These are phyloP conservation scores for Hymenoscyphus salicellus DNA, from an alignment of 2,329 filamentous ascomycete genomes.

Conservation along the genomic window DNA sequence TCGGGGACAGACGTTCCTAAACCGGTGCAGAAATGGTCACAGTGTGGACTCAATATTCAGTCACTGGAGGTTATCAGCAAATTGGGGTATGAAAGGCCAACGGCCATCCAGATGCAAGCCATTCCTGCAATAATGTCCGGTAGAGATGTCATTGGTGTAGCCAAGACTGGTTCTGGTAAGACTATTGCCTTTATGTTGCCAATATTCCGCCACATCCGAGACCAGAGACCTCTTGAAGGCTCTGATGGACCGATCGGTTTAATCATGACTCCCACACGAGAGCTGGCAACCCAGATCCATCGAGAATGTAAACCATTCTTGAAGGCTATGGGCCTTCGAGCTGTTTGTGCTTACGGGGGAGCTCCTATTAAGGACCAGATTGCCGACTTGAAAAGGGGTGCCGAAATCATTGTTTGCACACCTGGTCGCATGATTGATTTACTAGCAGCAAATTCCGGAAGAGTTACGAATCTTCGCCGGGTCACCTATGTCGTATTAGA, in stretches of 20 bases:
- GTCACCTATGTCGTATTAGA: slow-evolving; percentile 95
- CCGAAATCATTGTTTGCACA: slow-evolving; percentile 92
- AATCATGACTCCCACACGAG: slow-evolving; percentile 91
- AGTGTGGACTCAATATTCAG: slow-evolving; percentile 84
- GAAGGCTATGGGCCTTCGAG: slow-evolving; percentile 78
- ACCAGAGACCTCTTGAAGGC: slow-evolving; percentile 77
- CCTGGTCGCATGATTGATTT: slow-evolving; percentile 95
- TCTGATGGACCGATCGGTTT: slow-evolving; percentile 84
- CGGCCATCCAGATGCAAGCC: slow-evolving; percentile 91
- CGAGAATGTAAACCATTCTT: slow-evolving; percentile 92
- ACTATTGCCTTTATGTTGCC: slow-evolving; percentile 92
- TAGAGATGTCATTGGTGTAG: slow-evolving; percentile 90
- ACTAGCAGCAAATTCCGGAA: slow-evolving; percentile 86
- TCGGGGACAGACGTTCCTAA: slow-evolving; percentile 84
- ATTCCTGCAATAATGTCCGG: slow-evolving; percentile 95
- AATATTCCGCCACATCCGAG: slow-evolving; percentile 97
- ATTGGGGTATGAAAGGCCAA: slow-evolving; percentile 83
- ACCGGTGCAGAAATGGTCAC: slow-evolving; percentile 94
- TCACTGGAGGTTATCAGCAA: slow-evolving; percentile 80
- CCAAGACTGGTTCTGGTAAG: slow-evolving; percentile 97
- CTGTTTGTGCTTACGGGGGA: slow-evolving; percentile 91
- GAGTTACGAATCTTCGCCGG: slow-evolving; percentile 84
- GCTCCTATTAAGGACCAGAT: slow-evolving; percentile 97
- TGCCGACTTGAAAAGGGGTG: slow-evolving; percentile 89
- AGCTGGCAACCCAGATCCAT: slow-evolving; percentile 91